Conservation (phyloP, 2,329 filamentous ascomycete species). For the Ambrosiella beaveri region DNA sequence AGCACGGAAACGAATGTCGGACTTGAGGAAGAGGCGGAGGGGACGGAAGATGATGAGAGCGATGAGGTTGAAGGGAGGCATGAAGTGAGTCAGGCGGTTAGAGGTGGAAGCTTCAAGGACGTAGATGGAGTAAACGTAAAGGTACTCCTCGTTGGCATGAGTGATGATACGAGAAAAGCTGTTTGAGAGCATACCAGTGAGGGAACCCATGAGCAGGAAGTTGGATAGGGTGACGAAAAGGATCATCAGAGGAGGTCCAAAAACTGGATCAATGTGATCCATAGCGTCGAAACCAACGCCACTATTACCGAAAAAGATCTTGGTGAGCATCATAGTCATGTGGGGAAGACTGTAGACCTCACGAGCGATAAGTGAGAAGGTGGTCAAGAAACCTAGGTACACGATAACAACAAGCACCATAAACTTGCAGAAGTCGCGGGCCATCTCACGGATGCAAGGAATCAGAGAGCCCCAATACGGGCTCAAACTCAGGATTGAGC, state of each 20-base stretch:
- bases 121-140: constrained; percentile 56
- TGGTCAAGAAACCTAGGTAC: constrained; percentile 79
- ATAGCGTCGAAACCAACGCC: constrained; percentile 58
- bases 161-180: constrained; percentile 49
- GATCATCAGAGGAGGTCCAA: constrained; percentile 46
- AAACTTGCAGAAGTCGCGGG: constrained; percentile 80
- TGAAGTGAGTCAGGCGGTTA: constrained; percentile 52
- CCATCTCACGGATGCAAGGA: constrained; percentile 85
- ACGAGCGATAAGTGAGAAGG: constrained; percentile 62
- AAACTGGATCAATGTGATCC: constrained; percentile 39
- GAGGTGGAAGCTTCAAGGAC: constrained; percentile 50
- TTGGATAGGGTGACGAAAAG: constrained; percentile 63
- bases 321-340: constrained; percentile 63
- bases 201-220: constrained; percentile 59
- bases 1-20: constrained; percentile 43
- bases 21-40: constrained; percentile 48
- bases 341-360: constrained; percentile 44
- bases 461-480: constrained; percentile 84
- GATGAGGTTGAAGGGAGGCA: constrained; percentile 57
- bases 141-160: constrained; percentile 55
- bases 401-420: constrained; percentile 62
- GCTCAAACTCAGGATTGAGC: constrained; percentile 69
- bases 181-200: constrained; percentile 65
- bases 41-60: constrained; percentile 56
- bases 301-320: constrained; percentile 65